Evolutionary conservation across 169 alveolate species (phyloP).

Genomic region (Amoebophrya sp.): DNA sequence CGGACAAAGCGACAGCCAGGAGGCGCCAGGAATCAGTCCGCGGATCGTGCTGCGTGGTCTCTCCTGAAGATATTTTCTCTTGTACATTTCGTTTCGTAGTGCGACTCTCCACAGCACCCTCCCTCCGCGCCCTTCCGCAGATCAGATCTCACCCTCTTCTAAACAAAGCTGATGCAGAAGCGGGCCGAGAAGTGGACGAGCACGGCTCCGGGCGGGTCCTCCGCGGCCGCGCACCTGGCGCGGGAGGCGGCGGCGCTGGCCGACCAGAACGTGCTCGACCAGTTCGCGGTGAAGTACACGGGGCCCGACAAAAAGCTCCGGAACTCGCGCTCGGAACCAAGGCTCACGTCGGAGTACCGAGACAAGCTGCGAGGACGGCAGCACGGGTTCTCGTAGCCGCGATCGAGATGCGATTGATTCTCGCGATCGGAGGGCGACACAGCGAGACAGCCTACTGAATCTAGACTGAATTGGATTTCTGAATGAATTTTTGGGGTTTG

Average conservation of each 20-base stretch:
- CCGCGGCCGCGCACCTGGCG: too few species aligned
- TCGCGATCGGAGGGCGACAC: too few species aligned
- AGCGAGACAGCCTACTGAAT: too few species aligned
- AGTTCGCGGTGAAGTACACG: background rate
- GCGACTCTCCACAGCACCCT: too few species aligned
- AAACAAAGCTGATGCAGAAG: background rate
- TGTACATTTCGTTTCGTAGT: too few species aligned
- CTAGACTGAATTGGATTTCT: too few species aligned
- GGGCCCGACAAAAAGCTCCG: background rate
- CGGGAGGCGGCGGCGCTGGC: background rate
- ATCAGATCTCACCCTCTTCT: too few species aligned
- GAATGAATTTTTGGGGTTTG: too few species aligned
- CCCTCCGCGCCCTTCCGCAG: too few species aligned
- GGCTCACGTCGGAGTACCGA: background rate
- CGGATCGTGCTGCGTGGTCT: background rate
- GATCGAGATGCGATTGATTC: too few species aligned
- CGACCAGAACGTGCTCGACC: background rate
- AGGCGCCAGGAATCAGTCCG: background rate
- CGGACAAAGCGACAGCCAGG: background rate
- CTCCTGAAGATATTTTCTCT: too few species aligned
- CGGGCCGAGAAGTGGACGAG: background rate
- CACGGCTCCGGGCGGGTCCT: too few species aligned
- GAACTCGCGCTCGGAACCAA: background rate
- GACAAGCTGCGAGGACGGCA: background rate
- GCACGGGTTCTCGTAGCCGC: background rate